phyloP scores from a whole-genome alignment of 2,329 filamentous ascomycete genomes.

The Exophiala aquamarina region DNA sequence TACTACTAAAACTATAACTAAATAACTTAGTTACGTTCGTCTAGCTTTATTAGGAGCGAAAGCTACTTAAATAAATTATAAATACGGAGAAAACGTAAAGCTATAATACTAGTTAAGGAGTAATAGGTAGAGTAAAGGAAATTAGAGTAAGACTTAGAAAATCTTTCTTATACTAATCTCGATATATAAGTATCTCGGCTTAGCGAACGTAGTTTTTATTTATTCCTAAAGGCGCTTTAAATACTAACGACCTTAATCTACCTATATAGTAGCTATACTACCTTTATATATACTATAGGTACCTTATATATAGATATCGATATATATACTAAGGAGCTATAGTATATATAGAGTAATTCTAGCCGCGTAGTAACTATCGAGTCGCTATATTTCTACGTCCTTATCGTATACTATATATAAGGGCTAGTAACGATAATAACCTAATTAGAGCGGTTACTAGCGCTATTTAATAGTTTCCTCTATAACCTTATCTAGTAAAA shows the following conservation, averaged over 20 bases:
- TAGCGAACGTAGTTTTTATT: too few relatives aligned
- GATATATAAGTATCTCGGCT: too few relatives aligned
- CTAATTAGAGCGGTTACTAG: neutral
- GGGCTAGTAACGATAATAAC: neutral
- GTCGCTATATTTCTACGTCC: neutral
- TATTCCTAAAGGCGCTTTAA: too few relatives aligned
- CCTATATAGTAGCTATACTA: too few relatives aligned
- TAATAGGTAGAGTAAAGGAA: neutral
- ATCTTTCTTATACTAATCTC: too few relatives aligned
- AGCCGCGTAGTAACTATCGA: neutral
- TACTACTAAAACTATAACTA: constrained; percentile 68
- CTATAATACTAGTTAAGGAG: constrained; percentile 31
- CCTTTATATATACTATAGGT: too few relatives aligned
- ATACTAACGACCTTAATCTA: too few relatives aligned
- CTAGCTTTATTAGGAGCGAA: constrained; percentile 32
- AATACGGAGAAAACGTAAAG: constrained; percentile 61
- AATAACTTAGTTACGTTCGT: constrained; percentile 46
- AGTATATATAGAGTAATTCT: neutral
- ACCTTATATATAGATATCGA: neutral
- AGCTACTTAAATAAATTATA: constrained; percentile 72
- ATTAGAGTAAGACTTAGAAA: too few relatives aligned
- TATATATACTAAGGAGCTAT: neutral
- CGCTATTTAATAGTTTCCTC: neutral
- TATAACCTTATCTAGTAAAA: neutral
- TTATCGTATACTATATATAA: neutral